Conservation (phyloP, 495 filamentous ascomycete species). For the Lichenothelia convexa region DNA sequence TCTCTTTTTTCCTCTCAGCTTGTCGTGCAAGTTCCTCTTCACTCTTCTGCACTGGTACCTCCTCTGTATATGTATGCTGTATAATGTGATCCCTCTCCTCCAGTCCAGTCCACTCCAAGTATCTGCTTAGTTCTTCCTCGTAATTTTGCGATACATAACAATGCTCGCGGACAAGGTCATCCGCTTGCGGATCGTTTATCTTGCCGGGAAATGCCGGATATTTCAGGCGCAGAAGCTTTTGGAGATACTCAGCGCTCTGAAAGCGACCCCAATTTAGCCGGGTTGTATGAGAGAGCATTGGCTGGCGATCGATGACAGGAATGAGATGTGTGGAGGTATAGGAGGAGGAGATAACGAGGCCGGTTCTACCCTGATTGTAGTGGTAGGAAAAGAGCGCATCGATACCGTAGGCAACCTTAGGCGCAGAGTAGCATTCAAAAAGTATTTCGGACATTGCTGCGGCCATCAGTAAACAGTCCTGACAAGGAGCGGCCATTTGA, state of each 20-base stretch:
- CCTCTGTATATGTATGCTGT: conserved; percentile 86
- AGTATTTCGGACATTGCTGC: conserved; percentile 91
- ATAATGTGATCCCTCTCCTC: conserved; percentile 78
- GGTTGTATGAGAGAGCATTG: conserved; percentile 64
- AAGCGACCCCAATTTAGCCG: conserved; percentile 88
- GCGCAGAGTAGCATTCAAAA: conserved; percentile 84
- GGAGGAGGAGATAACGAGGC: conserved; percentile 77
- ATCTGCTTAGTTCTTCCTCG: conserved; percentile 50
- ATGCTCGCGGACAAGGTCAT: conserved; percentile 71
- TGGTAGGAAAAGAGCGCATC: conserved; percentile 90
- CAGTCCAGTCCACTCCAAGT: conserved; percentile 71
- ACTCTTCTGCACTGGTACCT: conserved; percentile 69
- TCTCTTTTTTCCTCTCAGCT: conserved; percentile 83
- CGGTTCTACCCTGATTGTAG: conserved; percentile 75
- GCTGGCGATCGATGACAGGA: conserved; percentile 69
- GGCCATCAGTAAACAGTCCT: not conserved
- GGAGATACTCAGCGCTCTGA: conserved; percentile 72
- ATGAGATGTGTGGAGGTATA: conserved; percentile 93
- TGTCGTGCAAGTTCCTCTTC: conserved; percentile 79
- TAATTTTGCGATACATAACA: conserved; percentile 79
- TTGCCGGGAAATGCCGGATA: conserved; percentile 79
- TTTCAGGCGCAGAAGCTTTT: conserved; percentile 80
- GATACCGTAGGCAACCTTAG: conserved; percentile 79
- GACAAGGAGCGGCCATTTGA: conserved; percentile 6
- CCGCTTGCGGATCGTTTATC: conserved; percentile 66